Percentiles rank a stretch among this genome's conserved stretches.
These are phyloP conservation scores for Excoecaria agallocha DNA, from an alignment of 345 rosid species.

Conservation along the genomic window DNA sequence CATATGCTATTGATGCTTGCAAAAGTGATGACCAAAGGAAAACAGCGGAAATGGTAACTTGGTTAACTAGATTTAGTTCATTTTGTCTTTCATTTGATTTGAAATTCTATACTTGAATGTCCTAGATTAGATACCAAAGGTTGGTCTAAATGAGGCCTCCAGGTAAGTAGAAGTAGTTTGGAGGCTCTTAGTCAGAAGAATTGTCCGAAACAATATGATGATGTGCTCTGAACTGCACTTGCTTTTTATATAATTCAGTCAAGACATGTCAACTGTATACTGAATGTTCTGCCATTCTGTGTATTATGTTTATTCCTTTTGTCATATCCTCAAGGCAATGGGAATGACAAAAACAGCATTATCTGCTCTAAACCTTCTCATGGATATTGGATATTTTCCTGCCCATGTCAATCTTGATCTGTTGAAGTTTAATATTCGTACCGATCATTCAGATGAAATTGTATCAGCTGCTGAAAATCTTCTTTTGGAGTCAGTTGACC, in stretches of 20 bases:
- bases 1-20: conserved; percentile 80
- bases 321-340: conserved; percentile 79
- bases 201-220: background rate
- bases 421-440: conserved; percentile 59
- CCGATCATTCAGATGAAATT: conserved; percentile 66
- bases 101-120: conserved; percentile 1
- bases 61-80: conserved; percentile 7
- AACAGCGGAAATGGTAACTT: conserved; percentile 72
- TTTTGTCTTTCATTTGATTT: background rate
- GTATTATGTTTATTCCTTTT: conserved; percentile 7
- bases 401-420: conserved; percentile 91
- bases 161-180: background rate
- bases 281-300: background rate
- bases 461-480: conserved; percentile 65
- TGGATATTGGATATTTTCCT: conserved; percentile 85
- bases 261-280: background rate
- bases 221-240: background rate
- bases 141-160: conserved; percentile 11
- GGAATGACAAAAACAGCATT: conserved; percentile 68
- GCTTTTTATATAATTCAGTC: background rate
- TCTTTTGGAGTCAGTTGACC: conserved; percentile 57
- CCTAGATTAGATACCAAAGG: background rate
- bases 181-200: conserved; percentile 2
- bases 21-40: conserved; percentile 63
- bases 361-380: conserved; percentile 77